These are phyloP conservation scores for Coccomyxa subellipsoidea DNA, from an alignment of 163 green algal species.

Conservation along the genomic window DNA sequence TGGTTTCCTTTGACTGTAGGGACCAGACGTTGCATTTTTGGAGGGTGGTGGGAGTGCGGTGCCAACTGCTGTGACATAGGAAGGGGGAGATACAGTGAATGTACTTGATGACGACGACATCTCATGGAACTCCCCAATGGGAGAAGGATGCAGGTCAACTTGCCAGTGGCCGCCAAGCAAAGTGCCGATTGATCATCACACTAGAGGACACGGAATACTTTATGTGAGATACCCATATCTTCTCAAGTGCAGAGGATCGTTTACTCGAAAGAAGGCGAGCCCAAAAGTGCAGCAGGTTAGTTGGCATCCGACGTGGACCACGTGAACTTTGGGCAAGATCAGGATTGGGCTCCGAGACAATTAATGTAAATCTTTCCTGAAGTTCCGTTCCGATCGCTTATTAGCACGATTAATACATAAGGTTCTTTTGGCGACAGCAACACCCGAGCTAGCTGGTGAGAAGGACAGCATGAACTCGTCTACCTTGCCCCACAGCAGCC, in stretches of 20 bases:
- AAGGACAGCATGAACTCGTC: background rate
- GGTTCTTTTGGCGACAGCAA: background rate
- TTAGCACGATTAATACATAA: too few species aligned
- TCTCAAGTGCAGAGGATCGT: too few species aligned
- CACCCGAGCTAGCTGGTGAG: background rate
- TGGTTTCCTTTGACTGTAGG: conserved; percentile 6
- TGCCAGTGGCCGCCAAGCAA: too few species aligned
- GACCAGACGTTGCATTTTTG: background rate
- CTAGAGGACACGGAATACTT: too few species aligned
- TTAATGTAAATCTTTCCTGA: background rate
- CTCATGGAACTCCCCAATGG: too few species aligned
- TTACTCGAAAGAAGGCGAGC: background rate
- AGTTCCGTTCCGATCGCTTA: too few species aligned
- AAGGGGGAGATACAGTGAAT: background rate
- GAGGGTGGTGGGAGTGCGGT: background rate
- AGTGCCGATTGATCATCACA: too few species aligned
- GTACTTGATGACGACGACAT: background rate
- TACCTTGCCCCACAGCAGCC: background rate
- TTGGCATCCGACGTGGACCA: background rate
- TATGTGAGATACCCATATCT: too few species aligned
- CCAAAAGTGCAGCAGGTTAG: background rate
- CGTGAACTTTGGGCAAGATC: background rate
- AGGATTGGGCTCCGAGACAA: background rate
- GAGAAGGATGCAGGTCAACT: too few species aligned
- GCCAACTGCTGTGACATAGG: background rate